Evolutionary conservation across 306 rosid species (phyloP).

Genomic region (Senna siamea): DNA sequence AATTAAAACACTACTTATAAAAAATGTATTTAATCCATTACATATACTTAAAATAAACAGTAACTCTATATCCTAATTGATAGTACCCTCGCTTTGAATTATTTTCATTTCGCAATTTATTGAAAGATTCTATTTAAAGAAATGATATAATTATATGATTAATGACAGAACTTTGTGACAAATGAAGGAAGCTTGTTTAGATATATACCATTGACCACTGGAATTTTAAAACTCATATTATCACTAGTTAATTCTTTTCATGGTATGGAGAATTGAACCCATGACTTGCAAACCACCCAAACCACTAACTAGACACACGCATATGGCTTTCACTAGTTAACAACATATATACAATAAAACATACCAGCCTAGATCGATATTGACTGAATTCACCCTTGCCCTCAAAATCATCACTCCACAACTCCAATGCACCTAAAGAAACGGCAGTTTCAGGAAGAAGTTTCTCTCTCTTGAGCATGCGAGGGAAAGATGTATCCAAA

Average conservation of each 20-base stretch:
- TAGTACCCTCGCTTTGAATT: neutral
- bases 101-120: neutral
- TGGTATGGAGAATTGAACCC: neutral
- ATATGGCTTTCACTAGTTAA: neutral
- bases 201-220: neutral
- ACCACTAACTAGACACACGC: neutral
- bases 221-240: neutral
- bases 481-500: constrained; percentile 85
- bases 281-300: neutral
- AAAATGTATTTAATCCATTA: neutral
- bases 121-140: neutral
- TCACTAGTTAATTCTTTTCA: neutral
- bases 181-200: neutral
- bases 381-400: constrained; percentile 87
- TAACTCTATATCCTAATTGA: neutral
- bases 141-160: neutral
- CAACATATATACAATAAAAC: constrained; percentile 31
- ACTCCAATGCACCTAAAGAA: constrained; percentile 73
- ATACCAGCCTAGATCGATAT: constrained; percentile 89
- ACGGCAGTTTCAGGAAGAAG: constrained; percentile 57
- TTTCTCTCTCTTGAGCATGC: constrained; percentile 85
- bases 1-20: neutral
- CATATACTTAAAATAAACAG: neutral
- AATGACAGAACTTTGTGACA: neutral
- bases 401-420: constrained; percentile 95